Percentiles rank a stretch among this genome's conserved stretches.
These are phyloP conservation scores for Lolium perenne DNA, from an alignment of 176 grass and related monocot species.

Conservation along the genomic window DNA sequence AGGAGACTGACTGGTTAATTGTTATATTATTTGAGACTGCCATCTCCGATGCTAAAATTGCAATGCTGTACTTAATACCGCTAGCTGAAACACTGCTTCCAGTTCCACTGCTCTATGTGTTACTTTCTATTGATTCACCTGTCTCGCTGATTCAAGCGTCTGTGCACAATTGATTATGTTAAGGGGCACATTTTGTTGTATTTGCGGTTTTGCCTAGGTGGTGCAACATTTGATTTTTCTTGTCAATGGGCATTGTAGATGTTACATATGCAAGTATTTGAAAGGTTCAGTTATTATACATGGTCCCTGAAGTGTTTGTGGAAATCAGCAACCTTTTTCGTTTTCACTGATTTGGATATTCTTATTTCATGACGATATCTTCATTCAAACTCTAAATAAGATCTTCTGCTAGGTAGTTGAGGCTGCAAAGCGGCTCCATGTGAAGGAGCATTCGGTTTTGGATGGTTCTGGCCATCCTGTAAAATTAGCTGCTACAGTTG, in stretches of 20 bases:
- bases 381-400: constrained; percentile 7
- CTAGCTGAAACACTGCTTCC: constrained; percentile 4
- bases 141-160: not conserved
- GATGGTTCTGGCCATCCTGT: constrained; percentile 94
- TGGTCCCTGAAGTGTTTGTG: not conserved
- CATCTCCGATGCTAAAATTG: not conserved
- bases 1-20: not conserved
- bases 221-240: not conserved
- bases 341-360: not conserved
- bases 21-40: not conserved
- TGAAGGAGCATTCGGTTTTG: constrained; percentile 91
- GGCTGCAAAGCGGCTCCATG: constrained; percentile 84
- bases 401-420: constrained; percentile 75
- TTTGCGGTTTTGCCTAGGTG: constrained; percentile 1
- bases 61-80: not conserved
- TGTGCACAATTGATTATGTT: constrained; percentile 21
- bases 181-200: not conserved
- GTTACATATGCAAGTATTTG: not conserved
- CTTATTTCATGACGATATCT: not conserved
- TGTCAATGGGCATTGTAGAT: not conserved
- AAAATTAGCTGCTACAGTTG: constrained; percentile 95
- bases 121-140: not conserved
- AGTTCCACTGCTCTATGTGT: not conserved
- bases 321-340: not conserved
- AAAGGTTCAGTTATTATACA: constrained; percentile 2